These are phyloP conservation scores for Hymenotorrendiella dingleyae DNA, from an alignment of 2,329 filamentous ascomycete genomes.

Conservation along the genomic window DNA sequence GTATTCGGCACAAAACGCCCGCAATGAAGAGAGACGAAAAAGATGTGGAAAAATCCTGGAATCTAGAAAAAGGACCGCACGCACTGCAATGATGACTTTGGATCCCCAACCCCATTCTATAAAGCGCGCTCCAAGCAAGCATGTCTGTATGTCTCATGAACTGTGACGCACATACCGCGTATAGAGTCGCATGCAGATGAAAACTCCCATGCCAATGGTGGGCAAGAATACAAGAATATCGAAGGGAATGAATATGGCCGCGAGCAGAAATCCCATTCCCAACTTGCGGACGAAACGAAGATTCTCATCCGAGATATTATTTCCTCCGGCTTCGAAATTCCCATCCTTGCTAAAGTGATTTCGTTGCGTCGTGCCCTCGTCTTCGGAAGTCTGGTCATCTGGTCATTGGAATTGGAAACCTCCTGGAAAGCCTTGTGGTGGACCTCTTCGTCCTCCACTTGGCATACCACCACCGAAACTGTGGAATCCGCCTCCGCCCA, in stretches of 20 bases:
- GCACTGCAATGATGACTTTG: too few species aligned
- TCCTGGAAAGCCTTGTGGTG: constrained; percentile 38
- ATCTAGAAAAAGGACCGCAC: too few species aligned
- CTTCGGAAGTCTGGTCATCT: constrained; percentile 14
- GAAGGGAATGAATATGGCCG: constrained; percentile 27
- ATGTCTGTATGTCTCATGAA: too few species aligned
- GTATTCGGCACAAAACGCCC: too few species aligned
- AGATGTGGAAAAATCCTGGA: too few species aligned
- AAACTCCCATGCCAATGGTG: constrained; percentile 21
- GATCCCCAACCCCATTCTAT: too few species aligned
- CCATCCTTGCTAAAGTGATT: constrained; percentile 1
- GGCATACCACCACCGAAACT: constrained; percentile 48
- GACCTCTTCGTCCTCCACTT: constrained; percentile 23
- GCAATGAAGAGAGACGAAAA: too few species aligned
- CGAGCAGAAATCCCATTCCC: constrained; percentile 27
- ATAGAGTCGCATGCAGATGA: constrained; percentile 23
- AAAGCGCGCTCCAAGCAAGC: too few species aligned
- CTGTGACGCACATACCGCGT: constrained; percentile 17
- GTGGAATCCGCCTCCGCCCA: constrained; percentile 41
- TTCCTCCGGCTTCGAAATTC: constrained; percentile 5
- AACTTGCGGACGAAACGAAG: constrained; percentile 22
- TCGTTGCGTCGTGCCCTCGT: constrained; percentile 2
- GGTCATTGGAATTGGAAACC: constrained; percentile 54
- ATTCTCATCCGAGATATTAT: constrained; percentile 15
- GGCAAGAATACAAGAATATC: constrained; percentile 25